Evolutionary conservation across 2,329 filamentous ascomycete species (phyloP), one percentile per base, ranked within the genome.

Genomic region (Phaeosphaeriaceae sp.): DNA sequence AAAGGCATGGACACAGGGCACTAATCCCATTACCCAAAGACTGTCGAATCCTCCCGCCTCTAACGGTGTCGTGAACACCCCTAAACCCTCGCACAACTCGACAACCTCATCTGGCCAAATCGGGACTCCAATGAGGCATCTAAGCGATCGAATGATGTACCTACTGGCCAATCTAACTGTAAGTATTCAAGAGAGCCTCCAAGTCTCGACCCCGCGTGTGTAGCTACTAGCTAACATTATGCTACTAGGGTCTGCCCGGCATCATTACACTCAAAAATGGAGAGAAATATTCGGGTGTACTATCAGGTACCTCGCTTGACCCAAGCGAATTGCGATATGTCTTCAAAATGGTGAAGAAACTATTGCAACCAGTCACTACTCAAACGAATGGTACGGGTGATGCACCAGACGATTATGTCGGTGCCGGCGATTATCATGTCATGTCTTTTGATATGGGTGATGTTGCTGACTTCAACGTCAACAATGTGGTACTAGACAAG

Each of bases 301-400:
- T 87, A 61, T 84, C 82, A 33, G 81, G 81, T 36, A 80, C 79
- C 11, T 77, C 76, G 7, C 68, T 83, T 20, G 81, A 83, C 45
- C 67, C 78, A 4, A 75, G 70, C 54, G 80, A 83, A 55, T 75
- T 80, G 39, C 78, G 79, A 15, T 82, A 87, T 61, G 73, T 81
- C 21, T 76, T 87, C 60, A 88, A 87, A 71, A 89, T 89, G 86
- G 83, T 84, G 26, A 83, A 83, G 66, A 80, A 79, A 56, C 68
- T 77, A 48, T 69, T 73, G 36, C 61, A 71, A 15, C 70, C 68
- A 21, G 70, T 66, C 50, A 70, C 74, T 39, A 58, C 73, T 37
- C 77, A 78, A 48, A 58, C 66, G 39, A 83, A 82, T 66, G 81
- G 81, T 48, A 64, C 67, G 11, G 61, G 64, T 23, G 77, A 75